Conservation (phyloP, 257 asterid species). For the Gynochthodes officinalis region DNA sequence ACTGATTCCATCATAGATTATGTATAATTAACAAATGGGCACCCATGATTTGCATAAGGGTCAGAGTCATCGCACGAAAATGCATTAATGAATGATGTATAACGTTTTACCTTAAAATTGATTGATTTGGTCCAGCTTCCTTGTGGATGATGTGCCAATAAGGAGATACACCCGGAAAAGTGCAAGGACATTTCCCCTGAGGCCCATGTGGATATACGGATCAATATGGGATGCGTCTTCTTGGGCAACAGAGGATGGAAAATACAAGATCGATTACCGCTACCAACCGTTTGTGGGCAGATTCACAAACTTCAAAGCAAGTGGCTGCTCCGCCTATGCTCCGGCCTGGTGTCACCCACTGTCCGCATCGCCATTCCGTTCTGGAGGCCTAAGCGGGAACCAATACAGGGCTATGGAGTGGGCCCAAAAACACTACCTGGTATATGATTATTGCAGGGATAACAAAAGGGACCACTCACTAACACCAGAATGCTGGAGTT, state of each 20-base stretch:
- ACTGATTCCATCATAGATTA: neutral
- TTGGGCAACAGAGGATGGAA: constrained; percentile 91
- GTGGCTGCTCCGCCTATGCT: constrained; percentile 81
- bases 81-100: neutral
- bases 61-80: neutral
- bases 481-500: constrained; percentile 78
- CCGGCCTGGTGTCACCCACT: constrained; percentile 61
- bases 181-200: constrained; percentile 60
- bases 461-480: constrained; percentile 67
- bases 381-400: constrained; percentile 60
- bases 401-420: constrained; percentile 61
- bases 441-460: constrained; percentile 71
- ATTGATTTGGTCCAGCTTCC: constrained; percentile 44
- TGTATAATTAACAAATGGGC: neutral
- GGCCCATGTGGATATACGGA: constrained; percentile 97
- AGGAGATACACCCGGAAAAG: constrained; percentile 67
- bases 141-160: constrained; percentile 87
- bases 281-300: constrained; percentile 83
- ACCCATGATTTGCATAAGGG: neutral
- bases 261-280: constrained; percentile 64
- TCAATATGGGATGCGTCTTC: constrained; percentile 96
- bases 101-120: neutral
- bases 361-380: constrained; percentile 60
- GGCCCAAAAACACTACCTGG: constrained; percentile 67
- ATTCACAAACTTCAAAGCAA: constrained; percentile 63